Percentiles rank a stretch among this genome's conserved stretches.
Evolutionary conservation across 2,329 filamentous ascomycete genomes (phyloP).

Genomic region (Saccharata proteae): DNA sequence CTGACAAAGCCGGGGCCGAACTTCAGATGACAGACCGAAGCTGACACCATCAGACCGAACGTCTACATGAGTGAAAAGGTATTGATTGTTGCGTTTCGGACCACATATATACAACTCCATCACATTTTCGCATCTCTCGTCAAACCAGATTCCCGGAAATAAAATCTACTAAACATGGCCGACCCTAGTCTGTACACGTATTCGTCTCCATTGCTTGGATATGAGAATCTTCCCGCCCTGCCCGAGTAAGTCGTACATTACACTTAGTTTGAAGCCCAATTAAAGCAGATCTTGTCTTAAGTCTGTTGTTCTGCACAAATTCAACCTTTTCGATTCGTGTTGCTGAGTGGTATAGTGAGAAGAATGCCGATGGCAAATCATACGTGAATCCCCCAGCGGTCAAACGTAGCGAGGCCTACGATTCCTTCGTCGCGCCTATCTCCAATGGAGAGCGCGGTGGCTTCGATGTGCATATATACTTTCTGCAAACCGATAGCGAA

Average conservation of each 20-base stretch:
- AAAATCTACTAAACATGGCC: slow-evolving; percentile 28
- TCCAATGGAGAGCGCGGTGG: slow-evolving; percentile 54
- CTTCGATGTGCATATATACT: slow-evolving; percentile 84
- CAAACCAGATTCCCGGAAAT: too few species aligned
- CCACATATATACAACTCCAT: too few species aligned
- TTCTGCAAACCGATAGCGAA: slow-evolving; percentile 48
- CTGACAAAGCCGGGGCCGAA: too few species aligned
- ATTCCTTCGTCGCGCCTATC: slow-evolving; percentile 55
- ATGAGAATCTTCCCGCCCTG: slow-evolving; percentile 44
- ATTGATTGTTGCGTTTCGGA: too few species aligned
- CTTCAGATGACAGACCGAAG: too few species aligned
- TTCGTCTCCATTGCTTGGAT: slow-evolving; percentile 46
- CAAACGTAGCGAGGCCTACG: slow-evolving; percentile 55
- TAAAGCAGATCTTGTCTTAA: not conserved
- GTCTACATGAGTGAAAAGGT: too few species aligned
- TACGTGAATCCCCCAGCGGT: slow-evolving; percentile 53
- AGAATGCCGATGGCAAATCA: slow-evolving; percentile 64
- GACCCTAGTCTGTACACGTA: slow-evolving; percentile 36
- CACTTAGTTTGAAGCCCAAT: not conserved
- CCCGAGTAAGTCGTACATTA: slow-evolving; percentile 26
- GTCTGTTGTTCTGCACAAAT: not conserved
- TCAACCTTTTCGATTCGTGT: not conserved
- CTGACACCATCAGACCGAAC: too few species aligned
- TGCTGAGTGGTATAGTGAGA: slow-evolving; percentile 33
- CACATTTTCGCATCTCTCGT: too few species aligned